phyloP scores from a whole-genome alignment of 352 stramenopile species.

The Globisporangium cystogenes region DNA sequence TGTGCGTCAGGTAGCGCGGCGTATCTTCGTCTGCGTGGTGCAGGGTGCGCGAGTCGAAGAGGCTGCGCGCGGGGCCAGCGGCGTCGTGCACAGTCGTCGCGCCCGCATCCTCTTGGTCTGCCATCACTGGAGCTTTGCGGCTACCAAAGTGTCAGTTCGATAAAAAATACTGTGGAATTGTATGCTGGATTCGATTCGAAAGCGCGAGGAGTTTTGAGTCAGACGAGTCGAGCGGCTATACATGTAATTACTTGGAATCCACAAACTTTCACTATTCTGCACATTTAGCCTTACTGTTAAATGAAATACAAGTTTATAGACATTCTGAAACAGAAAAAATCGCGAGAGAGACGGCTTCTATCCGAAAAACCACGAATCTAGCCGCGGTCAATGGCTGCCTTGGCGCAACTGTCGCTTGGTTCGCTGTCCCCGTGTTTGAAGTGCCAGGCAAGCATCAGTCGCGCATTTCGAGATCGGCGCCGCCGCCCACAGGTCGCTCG shows the following conservation, averaged over 20 bases:
- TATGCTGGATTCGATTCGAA: too few relatives aligned
- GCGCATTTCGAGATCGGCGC: neutral
- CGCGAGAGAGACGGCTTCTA: neutral
- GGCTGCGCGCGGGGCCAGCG: conserved; percentile 18
- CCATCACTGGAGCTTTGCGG: too few relatives aligned
- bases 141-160: too few relatives aligned
- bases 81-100: neutral
- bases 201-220: too few relatives aligned
- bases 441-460: too few relatives aligned
- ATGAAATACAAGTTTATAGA: too few relatives aligned
- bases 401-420: neutral
- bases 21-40: conserved; percentile 9
- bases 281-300: too few relatives aligned
- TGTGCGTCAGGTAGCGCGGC: conserved; percentile 33
- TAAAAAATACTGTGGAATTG: too few relatives aligned
- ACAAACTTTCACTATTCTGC: too few relatives aligned
- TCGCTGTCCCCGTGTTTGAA: neutral
- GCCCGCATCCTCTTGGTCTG: neutral
- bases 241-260: too few relatives aligned
- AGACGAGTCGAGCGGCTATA: too few relatives aligned
- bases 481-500: neutral
- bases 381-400: neutral
- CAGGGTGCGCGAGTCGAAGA: conserved; percentile 41
- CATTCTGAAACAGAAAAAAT: neutral
- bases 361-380: neutral